Evolutionary conservation across 108 stramenopile genomes (phyloP).

Genomic region (Schizochytrium sp.): DNA sequence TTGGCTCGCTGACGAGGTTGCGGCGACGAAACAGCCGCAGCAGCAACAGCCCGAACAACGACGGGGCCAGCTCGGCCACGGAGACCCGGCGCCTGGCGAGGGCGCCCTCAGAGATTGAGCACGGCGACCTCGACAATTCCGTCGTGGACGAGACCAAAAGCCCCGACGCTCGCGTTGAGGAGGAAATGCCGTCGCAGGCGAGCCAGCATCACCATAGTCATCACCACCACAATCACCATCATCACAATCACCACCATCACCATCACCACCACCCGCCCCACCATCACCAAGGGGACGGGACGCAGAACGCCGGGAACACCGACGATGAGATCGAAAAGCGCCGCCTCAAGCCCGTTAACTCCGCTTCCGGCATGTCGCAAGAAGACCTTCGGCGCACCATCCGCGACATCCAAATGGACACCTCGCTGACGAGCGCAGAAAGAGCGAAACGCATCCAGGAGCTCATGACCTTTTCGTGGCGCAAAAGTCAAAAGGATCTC

Average conservation of each 20-base stretch:
- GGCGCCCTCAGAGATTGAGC: too few species aligned
- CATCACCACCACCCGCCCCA: neutral
- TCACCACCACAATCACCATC: neutral
- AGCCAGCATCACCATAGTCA: neutral
- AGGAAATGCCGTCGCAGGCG: neutral
- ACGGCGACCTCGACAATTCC: too few species aligned
- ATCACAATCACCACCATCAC: neutral
- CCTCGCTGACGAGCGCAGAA: neutral
- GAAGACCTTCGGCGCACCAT: neutral
- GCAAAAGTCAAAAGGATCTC: neutral
- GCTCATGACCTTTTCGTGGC: constrained; percentile 12
- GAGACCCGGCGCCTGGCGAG: too few species aligned
- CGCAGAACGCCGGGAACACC: neutral
- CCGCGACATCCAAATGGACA: neutral
- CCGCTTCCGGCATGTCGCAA: constrained; percentile 8
- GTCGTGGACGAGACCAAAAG: too few species aligned
- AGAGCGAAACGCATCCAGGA: neutral
- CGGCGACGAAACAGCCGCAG: neutral
- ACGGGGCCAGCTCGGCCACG: neutral
- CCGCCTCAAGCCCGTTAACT: neutral
- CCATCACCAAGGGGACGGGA: neutral
- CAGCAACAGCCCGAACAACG: neutral
- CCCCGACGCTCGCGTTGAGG: neutral
- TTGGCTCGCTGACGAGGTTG: neutral
- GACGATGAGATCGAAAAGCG: neutral